Conservation (phyloP, 768 basidiomycete genomes). For the Suillus placidus region DNA sequence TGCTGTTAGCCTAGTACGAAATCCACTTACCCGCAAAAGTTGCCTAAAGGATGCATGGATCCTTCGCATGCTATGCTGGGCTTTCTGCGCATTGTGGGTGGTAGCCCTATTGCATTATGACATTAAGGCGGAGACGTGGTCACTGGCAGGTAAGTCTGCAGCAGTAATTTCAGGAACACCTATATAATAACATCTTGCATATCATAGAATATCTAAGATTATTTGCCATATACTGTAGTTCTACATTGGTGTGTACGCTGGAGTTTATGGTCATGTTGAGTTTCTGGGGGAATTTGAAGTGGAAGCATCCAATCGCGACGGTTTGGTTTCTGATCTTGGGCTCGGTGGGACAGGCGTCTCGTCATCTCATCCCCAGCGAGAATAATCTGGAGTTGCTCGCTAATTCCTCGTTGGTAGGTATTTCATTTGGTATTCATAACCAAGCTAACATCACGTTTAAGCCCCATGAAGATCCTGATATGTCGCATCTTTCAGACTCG, state of each 20-base stretch:
- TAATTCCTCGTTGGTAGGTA: not conserved
- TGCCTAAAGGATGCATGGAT: not conserved
- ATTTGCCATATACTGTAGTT: not conserved
- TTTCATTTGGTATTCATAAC: not conserved
- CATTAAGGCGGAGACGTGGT: fast-evolving
- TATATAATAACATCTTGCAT: not conserved
- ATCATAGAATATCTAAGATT: not conserved
- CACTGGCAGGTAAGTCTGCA: not conserved
- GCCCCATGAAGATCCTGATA: not conserved
- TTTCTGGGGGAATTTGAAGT: not conserved
- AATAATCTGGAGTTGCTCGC: not conserved
- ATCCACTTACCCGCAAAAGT: not conserved
- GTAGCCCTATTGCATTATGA: too few species aligned
- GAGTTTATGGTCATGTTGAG: not conserved
- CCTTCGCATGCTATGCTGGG: not conserved
- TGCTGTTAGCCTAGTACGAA: not conserved
- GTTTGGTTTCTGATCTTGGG: not conserved
- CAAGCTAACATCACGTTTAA: not conserved
- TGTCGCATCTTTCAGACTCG: not conserved
- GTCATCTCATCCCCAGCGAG: not conserved
- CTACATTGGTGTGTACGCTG: not conserved
- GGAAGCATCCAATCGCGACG: not conserved
- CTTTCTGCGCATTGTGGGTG: not conserved
- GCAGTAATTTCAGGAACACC: not conserved
- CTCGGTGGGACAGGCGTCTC: not conserved